Evolutionary conservation across 768 basidiomycete species (phyloP), one percentile per base, ranked within the genome.

Genomic region (Termitomyces sp.): DNA sequence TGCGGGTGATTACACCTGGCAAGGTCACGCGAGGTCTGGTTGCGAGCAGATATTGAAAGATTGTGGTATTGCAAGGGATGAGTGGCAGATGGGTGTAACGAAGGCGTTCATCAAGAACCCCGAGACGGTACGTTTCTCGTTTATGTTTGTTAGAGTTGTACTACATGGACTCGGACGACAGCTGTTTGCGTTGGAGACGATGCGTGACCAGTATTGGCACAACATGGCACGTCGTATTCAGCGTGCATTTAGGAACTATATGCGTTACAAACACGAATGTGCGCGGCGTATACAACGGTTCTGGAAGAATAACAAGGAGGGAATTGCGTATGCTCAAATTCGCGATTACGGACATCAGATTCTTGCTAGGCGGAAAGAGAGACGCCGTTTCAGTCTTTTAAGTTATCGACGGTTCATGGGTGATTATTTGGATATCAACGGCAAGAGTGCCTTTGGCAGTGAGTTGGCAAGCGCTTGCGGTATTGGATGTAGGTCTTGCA

Each of bases 61-160:
- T 69, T 96, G 95, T 12, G 96, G 97, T 32, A 98, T 99, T 67
- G 85, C 92, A 6, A 89, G 86, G 68, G 96, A 98, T 55, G 96
- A 99, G 73, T 99, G 97, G 97, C 97, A 99, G 74, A 97, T 98
- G 96, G 97, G 97, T 57, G 86, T 89, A 4, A 97, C 96, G 2
- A 98, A 99, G 70, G 96, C 96, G 0, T 99, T 99, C 74, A 98
- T 99, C 76, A 98, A 98, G 81, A 98, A 96, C 70, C 97, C 97
- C 0, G 97, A 98, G 74, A 98, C 96, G 20, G 93, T 96, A 72
- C 65, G 86, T 71, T 48, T 31, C 29, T 20, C 4, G 17, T 40
- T 52, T 60, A 52, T 31, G 36, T 38, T 45, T 42, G 20, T 20
- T 56, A 57, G 6, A 52, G 38, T 37, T 60, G 51, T 57, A 51